Conservation (phyloP, 2,329 filamentous ascomycete species). For the Cercospora sp. region DNA sequence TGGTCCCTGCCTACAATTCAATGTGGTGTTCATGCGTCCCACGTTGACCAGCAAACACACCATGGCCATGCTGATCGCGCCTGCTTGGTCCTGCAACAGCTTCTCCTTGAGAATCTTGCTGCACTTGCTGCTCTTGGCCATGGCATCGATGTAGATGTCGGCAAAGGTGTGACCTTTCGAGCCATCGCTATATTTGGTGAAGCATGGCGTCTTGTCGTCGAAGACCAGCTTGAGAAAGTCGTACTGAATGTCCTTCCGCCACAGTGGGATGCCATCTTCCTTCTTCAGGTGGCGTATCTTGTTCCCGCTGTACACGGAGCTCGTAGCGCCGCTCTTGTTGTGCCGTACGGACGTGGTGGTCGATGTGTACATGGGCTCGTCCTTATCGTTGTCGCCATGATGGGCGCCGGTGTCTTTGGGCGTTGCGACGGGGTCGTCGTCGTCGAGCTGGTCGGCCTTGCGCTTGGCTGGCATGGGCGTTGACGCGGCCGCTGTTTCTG, state of each 20-base stretch:
- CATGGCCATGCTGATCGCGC: slow-evolving; percentile 98
- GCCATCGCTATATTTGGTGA: slow-evolving; percentile 87
- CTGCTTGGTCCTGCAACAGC: slow-evolving; percentile 83
- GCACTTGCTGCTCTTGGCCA: slow-evolving; percentile 98
- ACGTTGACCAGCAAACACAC: slow-evolving; percentile 96
- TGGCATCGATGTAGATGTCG: slow-evolving; percentile 96
- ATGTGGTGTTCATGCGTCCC: slow-evolving; percentile 96
- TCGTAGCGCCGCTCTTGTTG: slow-evolving; percentile 65
- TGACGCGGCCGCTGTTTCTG: background rate
- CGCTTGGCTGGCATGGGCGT: slow-evolving; percentile 27
- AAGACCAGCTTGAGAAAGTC: slow-evolving; percentile 82
- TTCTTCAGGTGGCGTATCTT: slow-evolving; percentile 87
- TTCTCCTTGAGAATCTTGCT: slow-evolving; percentile 98
- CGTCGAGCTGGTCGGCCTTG: slow-evolving; percentile 24
- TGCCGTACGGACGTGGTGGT: slow-evolving; percentile 56
- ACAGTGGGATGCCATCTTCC: slow-evolving; percentile 82
- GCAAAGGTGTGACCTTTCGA: slow-evolving; percentile 77
- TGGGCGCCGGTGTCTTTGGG: slow-evolving; percentile 13
- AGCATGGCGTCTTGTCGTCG: slow-evolving; percentile 71
- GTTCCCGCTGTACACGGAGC: slow-evolving; percentile 66
- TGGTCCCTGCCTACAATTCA: slow-evolving; percentile 71
- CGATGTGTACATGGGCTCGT: slow-evolving; percentile 47
- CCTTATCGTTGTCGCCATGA: slow-evolving; percentile 17
- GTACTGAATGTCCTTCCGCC: slow-evolving; percentile 85
- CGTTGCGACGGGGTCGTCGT: slow-evolving; percentile 23